Conservation (phyloP, 768 basidiomycete species). For the Psilocybe azurescens region DNA sequence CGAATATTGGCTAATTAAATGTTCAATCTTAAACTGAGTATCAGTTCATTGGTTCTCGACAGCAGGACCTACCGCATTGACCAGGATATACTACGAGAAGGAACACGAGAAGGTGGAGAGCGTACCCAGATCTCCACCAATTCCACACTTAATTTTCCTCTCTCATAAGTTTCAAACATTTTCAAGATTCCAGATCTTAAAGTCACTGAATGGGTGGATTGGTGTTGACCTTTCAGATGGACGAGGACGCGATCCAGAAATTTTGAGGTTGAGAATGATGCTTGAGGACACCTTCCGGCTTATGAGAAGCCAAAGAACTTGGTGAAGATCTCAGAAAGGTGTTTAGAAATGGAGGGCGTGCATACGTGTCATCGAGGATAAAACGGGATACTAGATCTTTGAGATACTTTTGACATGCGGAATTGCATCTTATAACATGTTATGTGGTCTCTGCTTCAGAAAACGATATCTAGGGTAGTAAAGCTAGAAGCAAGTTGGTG, state of each 20-base stretch:
- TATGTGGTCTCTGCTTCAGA: too few relatives aligned
- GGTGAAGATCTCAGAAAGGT: slow-evolving; percentile 15
- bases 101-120: slow-evolving; percentile 32
- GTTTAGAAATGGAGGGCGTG: slow-evolving; percentile 8
- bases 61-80: slow-evolving; percentile 57
- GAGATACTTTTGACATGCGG: too few relatives aligned
- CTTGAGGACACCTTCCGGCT: slow-evolving; percentile 10
- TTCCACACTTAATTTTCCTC: slow-evolving; percentile 22
- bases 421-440: too few relatives aligned
- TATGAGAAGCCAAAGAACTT: slow-evolving; percentile 10
- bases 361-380: too few relatives aligned
- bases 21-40: slow-evolving; percentile 58
- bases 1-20: not conserved
- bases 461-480: too few relatives aligned
- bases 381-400: too few relatives aligned
- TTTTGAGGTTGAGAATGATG: slow-evolving; percentile 40
- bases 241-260: slow-evolving; percentile 31
- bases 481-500: too few relatives aligned
- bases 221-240: slow-evolving; percentile 21
- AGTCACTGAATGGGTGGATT: too few relatives aligned
- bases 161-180: slow-evolving; percentile 20
- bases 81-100: slow-evolving; percentile 53
- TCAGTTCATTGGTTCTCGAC: slow-evolving; percentile 61
- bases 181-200: not conserved
- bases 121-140: slow-evolving; percentile 14